Base-by-base conservation (phyloP, 1,139 yeast species). In the Komagataea norvegica region DNA sequence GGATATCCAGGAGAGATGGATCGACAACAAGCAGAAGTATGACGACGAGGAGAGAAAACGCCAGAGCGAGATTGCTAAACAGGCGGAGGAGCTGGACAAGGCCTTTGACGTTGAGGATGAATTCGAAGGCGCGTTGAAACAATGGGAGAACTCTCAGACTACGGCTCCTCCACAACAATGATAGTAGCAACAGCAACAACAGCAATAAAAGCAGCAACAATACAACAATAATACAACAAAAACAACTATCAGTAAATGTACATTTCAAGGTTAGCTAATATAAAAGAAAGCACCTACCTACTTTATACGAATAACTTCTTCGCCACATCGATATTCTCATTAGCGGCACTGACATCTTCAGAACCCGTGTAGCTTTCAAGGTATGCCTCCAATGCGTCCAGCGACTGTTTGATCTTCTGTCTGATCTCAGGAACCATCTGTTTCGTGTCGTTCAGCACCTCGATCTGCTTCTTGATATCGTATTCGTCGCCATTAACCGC, bases 1-100 rank as follows among this genome's bases (percentile, higher is more conserved):
- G 6, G 96, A 89, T 56, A 75, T 88, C 6, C 98, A 93, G 50
- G 98, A 93, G 49, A 68, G 99, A 45, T 93, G 99, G 99, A 75
- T 93, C 10, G 96, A 87, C 41, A 71, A 79, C 48, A 91, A 89
- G 56, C 83, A 76, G 27, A 67, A 65, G 36, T 88, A 84, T 57
- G 97, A 91, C 48, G 68, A 71, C 36, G 89, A 79, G 51, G 68
- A 63, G 31, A 70, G 70, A 38, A 74, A 74, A 40, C 67, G 57
- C 36, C 55, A 58, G 33, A 62, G 64, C 34, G 60, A 56, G 21
- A 45, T 57, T 17, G 39, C 55, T 25, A 55, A 61, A 39, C 65
- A 64, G 44, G 64, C 61, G 23, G 60, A 62, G 37, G 56, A 58
- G 34, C 56, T 31, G 29, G 29, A 30, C 21, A 37, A 27, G 30